Percentiles rank a stretch among this genome's conserved stretches.
phyloP scores from a whole-genome alignment of 805 yeast genomes.

The Candida fluviatilis region DNA sequence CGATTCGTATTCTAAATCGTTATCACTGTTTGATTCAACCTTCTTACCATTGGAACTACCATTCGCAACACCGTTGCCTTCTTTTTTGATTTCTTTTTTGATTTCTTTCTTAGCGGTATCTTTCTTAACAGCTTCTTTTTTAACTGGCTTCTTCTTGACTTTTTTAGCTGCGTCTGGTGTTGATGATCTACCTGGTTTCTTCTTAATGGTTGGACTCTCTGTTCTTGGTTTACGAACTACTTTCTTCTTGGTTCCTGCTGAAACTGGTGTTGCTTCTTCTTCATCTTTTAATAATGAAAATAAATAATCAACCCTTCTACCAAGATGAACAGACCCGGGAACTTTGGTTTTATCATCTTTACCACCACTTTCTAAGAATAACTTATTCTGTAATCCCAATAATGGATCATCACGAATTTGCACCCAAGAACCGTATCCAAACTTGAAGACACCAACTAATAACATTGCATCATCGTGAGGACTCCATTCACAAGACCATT shows the following conservation, averaged over 20 bases:
- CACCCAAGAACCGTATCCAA: constrained; percentile 95
- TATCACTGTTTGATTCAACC: constrained; percentile 15
- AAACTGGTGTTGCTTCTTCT: constrained; percentile 25
- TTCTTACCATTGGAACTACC: constrained; percentile 6
- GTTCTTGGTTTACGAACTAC: constrained; percentile 13
- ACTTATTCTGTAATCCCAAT: constrained; percentile 77
- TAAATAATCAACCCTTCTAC: constrained; percentile 87
- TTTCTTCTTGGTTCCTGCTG: constrained; percentile 15
- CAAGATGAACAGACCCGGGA: constrained; percentile 90
- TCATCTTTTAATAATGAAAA: constrained; percentile 66
- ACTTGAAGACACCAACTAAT: constrained; percentile 80
- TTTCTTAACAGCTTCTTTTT: constrained; percentile 11
- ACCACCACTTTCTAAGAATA: constrained; percentile 52
- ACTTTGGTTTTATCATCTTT: constrained; percentile 45
- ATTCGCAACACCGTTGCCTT: constrained; percentile 1
- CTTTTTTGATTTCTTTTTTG: constrained; percentile 8
- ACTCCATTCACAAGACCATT: constrained; percentile 90
- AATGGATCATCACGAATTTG: constrained; percentile 95
- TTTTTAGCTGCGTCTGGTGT: constrained; percentile 7
- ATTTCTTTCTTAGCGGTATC: constrained; percentile 7
- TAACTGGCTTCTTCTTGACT: constrained; percentile 3
- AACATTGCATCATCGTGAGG: constrained; percentile 81
- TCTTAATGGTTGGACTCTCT: constrained; percentile 7
- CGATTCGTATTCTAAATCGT: constrained; percentile 60
- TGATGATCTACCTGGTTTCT: constrained; percentile 4